These are phyloP conservation scores for Asterophora parasitica DNA, from an alignment of 768 basidiomycete genomes.

Conservation along the genomic window DNA sequence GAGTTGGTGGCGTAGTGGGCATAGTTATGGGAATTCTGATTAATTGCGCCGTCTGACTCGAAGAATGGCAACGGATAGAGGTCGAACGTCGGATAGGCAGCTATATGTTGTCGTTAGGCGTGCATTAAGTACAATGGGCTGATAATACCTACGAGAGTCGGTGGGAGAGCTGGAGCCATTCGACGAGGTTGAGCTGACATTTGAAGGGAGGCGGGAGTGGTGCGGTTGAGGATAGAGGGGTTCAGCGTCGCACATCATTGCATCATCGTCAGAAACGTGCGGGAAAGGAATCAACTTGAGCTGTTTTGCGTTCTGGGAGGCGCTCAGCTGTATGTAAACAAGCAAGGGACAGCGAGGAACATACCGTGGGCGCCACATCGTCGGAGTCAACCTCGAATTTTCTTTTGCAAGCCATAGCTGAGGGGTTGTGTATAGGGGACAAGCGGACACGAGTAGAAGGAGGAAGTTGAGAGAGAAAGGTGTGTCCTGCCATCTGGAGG, in stretches of 20 bases:
- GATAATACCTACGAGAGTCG: slow-evolving; percentile 41
- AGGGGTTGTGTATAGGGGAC: slow-evolving; percentile 11
- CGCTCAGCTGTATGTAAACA: slow-evolving; percentile 16
- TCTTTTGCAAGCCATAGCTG: slow-evolving; percentile 66
- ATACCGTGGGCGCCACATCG: slow-evolving; percentile 47
- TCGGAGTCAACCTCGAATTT: slow-evolving; percentile 62
- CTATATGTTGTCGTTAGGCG: slow-evolving; percentile 19
- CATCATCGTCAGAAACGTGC: slow-evolving; percentile 57
- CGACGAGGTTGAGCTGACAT: slow-evolving; percentile 56
- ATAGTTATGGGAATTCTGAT: slow-evolving; percentile 42
- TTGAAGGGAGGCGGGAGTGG: slow-evolving; percentile 62
- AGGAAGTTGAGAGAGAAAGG: slow-evolving; percentile 17
- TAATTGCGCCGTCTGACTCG: slow-evolving; percentile 41
- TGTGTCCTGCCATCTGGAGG: slow-evolving; percentile 12
- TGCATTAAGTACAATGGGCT: not conserved
- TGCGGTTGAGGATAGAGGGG: slow-evolving; percentile 46
- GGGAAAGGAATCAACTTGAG: slow-evolving; percentile 75
- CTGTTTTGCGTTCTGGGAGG: slow-evolving; percentile 55
- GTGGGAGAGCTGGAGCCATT: slow-evolving; percentile 41
- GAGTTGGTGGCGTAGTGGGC: slow-evolving; percentile 38
- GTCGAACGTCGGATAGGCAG: slow-evolving; percentile 59
- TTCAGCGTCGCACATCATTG: slow-evolving; percentile 69
- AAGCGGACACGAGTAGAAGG: slow-evolving; percentile 10
- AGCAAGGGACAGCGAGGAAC: slow-evolving; percentile 16
- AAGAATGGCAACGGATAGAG: slow-evolving; percentile 54